These are phyloP conservation scores for Physcomitrium patens DNA, from an alignment of 225 moss, liverwort and hornwort species.

Conservation along the genomic window DNA sequence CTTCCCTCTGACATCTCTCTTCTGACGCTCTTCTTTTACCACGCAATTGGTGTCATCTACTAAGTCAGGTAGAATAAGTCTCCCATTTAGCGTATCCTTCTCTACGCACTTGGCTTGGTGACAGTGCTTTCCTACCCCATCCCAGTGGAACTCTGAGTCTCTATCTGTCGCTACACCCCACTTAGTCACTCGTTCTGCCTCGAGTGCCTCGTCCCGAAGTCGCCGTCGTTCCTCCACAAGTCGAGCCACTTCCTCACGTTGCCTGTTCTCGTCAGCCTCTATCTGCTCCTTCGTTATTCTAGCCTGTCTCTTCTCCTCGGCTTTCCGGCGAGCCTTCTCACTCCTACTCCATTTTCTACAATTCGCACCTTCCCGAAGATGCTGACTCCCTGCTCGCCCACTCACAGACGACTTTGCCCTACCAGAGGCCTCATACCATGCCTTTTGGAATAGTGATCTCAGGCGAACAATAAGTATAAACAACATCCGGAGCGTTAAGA, in stretches of 20 bases:
- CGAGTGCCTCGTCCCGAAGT: slow-evolving; percentile 75
- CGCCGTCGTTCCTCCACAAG: slow-evolving; percentile 78
- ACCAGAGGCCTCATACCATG: slow-evolving; percentile 54
- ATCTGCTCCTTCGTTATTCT: slow-evolving; percentile 77
- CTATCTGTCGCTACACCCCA: slow-evolving; percentile 73
- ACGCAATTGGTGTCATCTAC: slow-evolving; percentile 46
- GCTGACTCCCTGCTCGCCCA: slow-evolving; percentile 53
- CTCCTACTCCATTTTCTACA: slow-evolving; percentile 71
- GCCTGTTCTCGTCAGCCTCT: slow-evolving; percentile 80
- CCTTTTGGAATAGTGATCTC: slow-evolving; percentile 64
- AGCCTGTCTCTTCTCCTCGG: slow-evolving; percentile 82
- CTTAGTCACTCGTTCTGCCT: slow-evolving; percentile 74
- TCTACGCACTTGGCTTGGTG: slow-evolving; percentile 73
- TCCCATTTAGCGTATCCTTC: slow-evolving; percentile 60
- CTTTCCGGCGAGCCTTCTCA: slow-evolving; percentile 79
- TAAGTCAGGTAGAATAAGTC: slow-evolving; percentile 41
- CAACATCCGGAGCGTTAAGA: slow-evolving; percentile 54
- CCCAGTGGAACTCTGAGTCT: slow-evolving; percentile 67
- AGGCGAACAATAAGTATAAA: slow-evolving; percentile 62
- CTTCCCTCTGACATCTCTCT: slow-evolving; percentile 48
- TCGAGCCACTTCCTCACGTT: slow-evolving; percentile 83
- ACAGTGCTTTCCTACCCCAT: slow-evolving; percentile 70
- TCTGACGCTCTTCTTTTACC: slow-evolving; percentile 60
- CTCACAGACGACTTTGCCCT: slow-evolving; percentile 55
- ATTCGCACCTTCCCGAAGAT: slow-evolving; percentile 63